Conservation (phyloP, 768 basidiomycete species). For the Naganishia vaughanmartiniae region DNA sequence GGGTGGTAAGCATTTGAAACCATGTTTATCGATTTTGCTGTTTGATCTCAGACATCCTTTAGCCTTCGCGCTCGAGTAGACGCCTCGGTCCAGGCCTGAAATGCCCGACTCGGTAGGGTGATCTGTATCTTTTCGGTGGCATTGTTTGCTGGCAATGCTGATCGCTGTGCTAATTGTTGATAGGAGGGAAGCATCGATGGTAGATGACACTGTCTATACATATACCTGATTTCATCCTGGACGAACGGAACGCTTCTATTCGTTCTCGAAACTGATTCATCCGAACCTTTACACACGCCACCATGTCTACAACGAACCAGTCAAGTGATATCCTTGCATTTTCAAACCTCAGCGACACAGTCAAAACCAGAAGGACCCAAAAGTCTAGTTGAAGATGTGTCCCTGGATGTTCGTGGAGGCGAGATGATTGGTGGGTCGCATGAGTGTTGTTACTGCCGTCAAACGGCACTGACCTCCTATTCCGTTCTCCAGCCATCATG, state of each 20-base stretch:
- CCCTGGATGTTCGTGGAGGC: background rate
- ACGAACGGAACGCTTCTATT: background rate
- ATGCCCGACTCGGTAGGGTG: no score
- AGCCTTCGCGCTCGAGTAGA: no score
- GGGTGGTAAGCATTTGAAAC: no score
- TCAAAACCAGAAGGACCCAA: background rate
- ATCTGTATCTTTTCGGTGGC: no score
- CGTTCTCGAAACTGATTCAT: background rate
- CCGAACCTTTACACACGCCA: background rate
- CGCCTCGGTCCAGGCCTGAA: no score
- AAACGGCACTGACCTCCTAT: background rate
- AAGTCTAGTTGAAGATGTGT: background rate
- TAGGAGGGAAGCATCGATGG: no score
- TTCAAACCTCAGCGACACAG: background rate
- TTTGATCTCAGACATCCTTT: no score
- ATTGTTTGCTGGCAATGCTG: no score
- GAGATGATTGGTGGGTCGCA: slow-evolving; percentile 6
- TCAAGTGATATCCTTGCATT: background rate
- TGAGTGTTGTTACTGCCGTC: background rate
- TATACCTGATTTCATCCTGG: background rate
- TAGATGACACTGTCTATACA: no score
- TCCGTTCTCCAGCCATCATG: background rate
- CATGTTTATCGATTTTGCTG: no score
- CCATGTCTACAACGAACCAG: background rate
- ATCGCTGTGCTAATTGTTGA: no score